Evolutionary conservation across 495 filamentous ascomycete species (phyloP).

Genomic region (Hyaloscypha bicolor): DNA sequence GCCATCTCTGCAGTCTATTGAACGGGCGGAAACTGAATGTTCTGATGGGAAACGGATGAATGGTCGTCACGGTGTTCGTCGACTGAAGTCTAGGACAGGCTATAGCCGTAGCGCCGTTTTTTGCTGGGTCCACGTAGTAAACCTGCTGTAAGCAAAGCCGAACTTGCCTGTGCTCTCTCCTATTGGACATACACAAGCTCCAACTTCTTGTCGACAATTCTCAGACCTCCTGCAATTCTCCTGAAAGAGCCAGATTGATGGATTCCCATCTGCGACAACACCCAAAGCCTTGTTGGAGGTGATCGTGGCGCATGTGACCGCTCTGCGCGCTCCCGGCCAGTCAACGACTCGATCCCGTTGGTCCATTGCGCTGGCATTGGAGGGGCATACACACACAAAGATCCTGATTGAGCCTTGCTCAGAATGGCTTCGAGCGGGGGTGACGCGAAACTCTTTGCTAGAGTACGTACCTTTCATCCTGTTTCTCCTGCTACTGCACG

Average conservation of each 20-base stretch:
- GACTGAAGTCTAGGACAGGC: neutral
- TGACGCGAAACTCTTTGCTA: conserved; percentile 98
- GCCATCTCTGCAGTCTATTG: conserved; percentile 3
- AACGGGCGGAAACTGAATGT: too few species aligned
- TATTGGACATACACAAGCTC: conserved; percentile 26
- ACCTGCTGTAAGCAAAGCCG: conserved; percentile 1
- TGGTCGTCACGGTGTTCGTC: neutral
- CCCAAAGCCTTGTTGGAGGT: conserved; percentile 24
- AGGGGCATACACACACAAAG: conserved; percentile 24
- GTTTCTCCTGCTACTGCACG: neutral
- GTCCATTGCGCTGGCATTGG: conserved; percentile 28
- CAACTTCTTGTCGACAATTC: conserved; percentile 17
- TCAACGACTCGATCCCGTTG: conserved; percentile 36
- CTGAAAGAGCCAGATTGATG: conserved; percentile 30
- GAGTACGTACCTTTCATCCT: conserved; percentile 66
- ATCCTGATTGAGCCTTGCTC: conserved; percentile 28
- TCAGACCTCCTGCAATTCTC: conserved; percentile 11
- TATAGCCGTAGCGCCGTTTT: neutral
- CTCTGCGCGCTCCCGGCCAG: conserved; percentile 34
- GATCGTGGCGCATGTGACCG: conserved; percentile 37
- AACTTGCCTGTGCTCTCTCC: conserved; percentile 23
- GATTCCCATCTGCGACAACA: conserved; percentile 26
- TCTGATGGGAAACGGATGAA: neutral
- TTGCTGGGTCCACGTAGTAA: neutral
- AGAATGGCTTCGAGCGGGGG: conserved; percentile 80